These are phyloP conservation scores for Colletotrichum sp. DNA, from an alignment of 2,329 filamentous ascomycete species.

Conservation along the genomic window DNA sequence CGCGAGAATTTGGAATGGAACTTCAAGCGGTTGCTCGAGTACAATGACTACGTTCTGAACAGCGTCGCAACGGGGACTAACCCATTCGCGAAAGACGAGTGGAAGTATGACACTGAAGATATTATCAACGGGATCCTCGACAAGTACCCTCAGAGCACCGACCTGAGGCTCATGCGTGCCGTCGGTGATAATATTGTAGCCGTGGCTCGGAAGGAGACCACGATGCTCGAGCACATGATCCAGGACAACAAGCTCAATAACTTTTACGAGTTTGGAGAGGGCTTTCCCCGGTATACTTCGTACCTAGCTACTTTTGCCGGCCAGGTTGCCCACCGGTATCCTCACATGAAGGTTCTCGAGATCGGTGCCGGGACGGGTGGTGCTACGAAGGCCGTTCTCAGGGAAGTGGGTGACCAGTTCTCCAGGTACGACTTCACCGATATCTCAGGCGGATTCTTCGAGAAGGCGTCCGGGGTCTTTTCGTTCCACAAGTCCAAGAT, in stretches of 20 bases:
- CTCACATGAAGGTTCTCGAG: slow-evolving; percentile 28
- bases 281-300: background rate
- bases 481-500: slow-evolving; percentile 13
- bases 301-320: background rate
- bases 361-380: slow-evolving; percentile 49
- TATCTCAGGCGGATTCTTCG: slow-evolving; percentile 23
- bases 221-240: slow-evolving; percentile 35
- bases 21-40: background rate
- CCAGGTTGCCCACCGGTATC: slow-evolving; percentile 14
- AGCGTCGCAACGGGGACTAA: background rate
- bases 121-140: background rate
- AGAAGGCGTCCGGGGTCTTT: slow-evolving; percentile 28
- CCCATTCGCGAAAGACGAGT: background rate
- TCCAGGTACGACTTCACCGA: slow-evolving; percentile 27
- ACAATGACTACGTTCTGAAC: background rate
- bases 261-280: slow-evolving; percentile 28
- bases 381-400: slow-evolving; percentile 8
- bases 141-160: background rate
- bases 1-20: background rate
- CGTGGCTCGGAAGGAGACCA: slow-evolving; percentile 33
- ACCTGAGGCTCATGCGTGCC: background rate
- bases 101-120: background rate
- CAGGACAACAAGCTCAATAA: slow-evolving; percentile 31
- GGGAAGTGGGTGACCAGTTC: background rate
- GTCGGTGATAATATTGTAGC: slow-evolving; percentile 34